These are phyloP conservation scores for Trichoderma atrobrunneum DNA, from an alignment of 2,329 filamentous ascomycete species.

Conservation along the genomic window DNA sequence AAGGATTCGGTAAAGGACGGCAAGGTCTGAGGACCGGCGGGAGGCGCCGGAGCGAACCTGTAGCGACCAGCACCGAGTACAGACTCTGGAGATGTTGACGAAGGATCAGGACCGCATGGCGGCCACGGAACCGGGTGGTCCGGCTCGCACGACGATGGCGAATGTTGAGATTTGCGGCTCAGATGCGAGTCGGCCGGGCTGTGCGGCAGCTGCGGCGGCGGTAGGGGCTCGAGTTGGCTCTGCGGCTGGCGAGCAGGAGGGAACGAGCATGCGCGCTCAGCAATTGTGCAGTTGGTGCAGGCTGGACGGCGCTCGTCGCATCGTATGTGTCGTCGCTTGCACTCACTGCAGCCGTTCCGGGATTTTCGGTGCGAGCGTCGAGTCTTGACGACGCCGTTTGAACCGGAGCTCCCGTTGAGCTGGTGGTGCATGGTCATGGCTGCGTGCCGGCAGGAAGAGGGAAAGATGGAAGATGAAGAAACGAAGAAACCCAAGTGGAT, in stretches of 20 bases:
- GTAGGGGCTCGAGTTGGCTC: slow-evolving; percentile 1
- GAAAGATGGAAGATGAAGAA: not conserved
- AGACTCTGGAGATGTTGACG: slow-evolving; percentile 8
- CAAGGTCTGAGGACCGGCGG: slow-evolving; percentile 10
- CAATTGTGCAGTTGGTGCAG: slow-evolving; percentile 41
- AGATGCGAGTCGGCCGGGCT: slow-evolving; percentile 14
- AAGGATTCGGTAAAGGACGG: slow-evolving; percentile 21
- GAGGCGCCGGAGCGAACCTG: slow-evolving; percentile 9
- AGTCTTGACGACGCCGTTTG: slow-evolving; percentile 29
- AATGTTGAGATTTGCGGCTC: slow-evolving; percentile 16
- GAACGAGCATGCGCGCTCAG: slow-evolving; percentile 38
- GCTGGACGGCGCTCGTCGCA: slow-evolving; percentile 43
- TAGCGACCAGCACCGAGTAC: slow-evolving; percentile 7
- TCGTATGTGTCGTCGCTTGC: slow-evolving; percentile 42
- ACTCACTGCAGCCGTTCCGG: slow-evolving; percentile 40
- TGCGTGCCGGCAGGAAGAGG: not conserved
- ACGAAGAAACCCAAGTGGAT: not conserved
- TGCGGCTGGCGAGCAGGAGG: slow-evolving; percentile 22
- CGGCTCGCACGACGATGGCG: slow-evolving; percentile 15
- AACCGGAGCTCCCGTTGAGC: slow-evolving; percentile 13
- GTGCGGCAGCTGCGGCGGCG: slow-evolving; percentile 11
- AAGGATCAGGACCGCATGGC: not conserved
- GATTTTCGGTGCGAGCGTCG: slow-evolving; percentile 41
- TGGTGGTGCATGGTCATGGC: slow-evolving; percentile 16
- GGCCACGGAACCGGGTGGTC: slow-evolving; percentile 15